Conservation (phyloP, 2,329 filamentous ascomycete species). For the Pochonia chlamydosporia region DNA sequence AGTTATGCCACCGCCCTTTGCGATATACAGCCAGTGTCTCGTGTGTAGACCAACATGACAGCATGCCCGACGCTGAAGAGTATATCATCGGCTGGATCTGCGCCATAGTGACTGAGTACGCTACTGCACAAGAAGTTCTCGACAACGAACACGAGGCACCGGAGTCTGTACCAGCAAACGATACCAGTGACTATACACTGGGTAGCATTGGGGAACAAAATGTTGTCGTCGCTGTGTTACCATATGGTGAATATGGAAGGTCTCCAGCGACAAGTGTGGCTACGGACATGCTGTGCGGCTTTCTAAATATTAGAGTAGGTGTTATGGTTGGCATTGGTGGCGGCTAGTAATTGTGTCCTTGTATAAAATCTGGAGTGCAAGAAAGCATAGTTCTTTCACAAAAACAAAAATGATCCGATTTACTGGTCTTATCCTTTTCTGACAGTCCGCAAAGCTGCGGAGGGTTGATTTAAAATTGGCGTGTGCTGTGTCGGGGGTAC, state of each 20-base stretch:
- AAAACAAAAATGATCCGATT: no score
- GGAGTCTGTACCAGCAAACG: slow-evolving; percentile 16
- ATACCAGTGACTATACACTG: slow-evolving; percentile 10
- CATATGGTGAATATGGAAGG: slow-evolving; percentile 7
- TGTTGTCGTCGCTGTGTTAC: slow-evolving; percentile 11
- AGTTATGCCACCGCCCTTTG: no score
- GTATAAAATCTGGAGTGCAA: slow-evolving; percentile 26
- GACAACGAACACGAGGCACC: no score
- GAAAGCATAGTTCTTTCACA: no score
- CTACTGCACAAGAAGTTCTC: slow-evolving; percentile 31
- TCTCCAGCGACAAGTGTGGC: slow-evolving; percentile 16
- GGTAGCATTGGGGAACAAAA: slow-evolving; percentile 12
- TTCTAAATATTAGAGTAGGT: slow-evolving; percentile 21
- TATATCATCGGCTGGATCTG: slow-evolving; percentile 41
- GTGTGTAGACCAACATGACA: no score
- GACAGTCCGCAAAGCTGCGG: no score
- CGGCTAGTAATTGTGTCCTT: no score
- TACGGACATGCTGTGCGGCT: slow-evolving; percentile 20
- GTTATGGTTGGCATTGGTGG: slow-evolving; percentile 15
- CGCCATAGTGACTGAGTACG: slow-evolving; percentile 27
- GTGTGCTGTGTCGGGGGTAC: no score
- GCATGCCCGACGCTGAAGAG: no score
- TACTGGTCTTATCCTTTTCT: no score
- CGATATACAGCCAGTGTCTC: no score
- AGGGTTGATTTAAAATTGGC: no score